Evolutionary conservation across 2,329 filamentous ascomycete species (phyloP), one percentile per base, ranked within the genome.

Genomic region (Pseudocercospora crystallina): DNA sequence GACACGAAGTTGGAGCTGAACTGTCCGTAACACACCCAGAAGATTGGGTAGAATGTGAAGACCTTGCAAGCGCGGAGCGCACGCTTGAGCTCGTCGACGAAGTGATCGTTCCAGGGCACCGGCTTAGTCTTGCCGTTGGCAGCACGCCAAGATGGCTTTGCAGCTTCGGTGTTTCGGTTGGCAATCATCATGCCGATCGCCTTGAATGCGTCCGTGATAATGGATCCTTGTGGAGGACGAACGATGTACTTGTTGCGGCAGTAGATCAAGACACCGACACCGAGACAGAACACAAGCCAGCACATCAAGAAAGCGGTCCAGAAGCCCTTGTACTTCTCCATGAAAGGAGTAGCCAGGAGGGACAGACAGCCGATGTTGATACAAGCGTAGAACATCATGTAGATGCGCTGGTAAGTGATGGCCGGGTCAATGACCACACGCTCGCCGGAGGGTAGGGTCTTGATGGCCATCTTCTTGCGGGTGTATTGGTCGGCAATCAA

Each of bases 321-420:
- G 69, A 88, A 90, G 3, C 82, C 83, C 50, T 83, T 69, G 60
- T 84, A 78, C 51, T 79, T 73, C 67, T 90, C 87, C 73, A 89
- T 79, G 64, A 82, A 84, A 1, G 82, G 82, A 0, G 83, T 89
- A 5, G 80, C 83, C 59, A 89, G 77, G 47, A 81, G 74, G 0
- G 81, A 86, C 5, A 90, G 74, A 1, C 83, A 81, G n/a, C 86
- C 87, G 12, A 90, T 60, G 69, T 90, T 89, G 65, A 89, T 88
- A 70, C 82, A 85, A 67, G 79, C 67, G 70, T 89, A 89, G 73
- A 88, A 89, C 64, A 88, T 80, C 82, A 75, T 74, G 67, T 75
- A 76, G 51, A 77, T 76, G 5, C 75, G 64, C 60, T 74, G 71
- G 51, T 74, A 74, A 26, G 75, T 77, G 56, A 76, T 73, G 13